A percentile compares a stretch with the other conserved stretches of the same genome.
phyloP scores from a whole-genome alignment of 441 rosid genomes.

The Isatis lusitanica region DNA sequence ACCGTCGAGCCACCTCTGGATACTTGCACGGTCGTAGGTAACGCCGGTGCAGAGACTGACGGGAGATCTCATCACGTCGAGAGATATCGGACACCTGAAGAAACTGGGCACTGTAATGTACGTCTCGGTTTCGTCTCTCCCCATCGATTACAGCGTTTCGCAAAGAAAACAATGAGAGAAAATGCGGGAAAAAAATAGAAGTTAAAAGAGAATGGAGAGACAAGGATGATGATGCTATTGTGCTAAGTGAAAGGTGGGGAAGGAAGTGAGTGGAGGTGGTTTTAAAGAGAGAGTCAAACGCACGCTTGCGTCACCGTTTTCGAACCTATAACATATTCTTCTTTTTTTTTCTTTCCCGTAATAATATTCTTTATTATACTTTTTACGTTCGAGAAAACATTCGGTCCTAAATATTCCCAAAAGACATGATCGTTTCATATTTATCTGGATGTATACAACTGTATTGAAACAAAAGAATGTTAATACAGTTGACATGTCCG shows the following conservation, averaged over 20 bases:
- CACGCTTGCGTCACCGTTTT: conserved; percentile 47
- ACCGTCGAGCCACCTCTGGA: conserved; percentile 80
- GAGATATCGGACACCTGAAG: conserved; percentile 86
- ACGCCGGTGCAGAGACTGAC: conserved; percentile 91
- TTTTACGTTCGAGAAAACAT: conserved; percentile 2
- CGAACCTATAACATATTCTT: neutral
- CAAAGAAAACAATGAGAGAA: neutral
- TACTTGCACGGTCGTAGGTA: conserved; percentile 86
- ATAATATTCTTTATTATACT: conserved; percentile 21
- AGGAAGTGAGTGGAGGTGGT: conserved; percentile 34
- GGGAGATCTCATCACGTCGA: conserved; percentile 89
- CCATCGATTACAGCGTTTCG: conserved; percentile 44
- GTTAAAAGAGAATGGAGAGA: neutral
- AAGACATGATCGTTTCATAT: neutral
- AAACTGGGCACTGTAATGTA: conserved; percentile 73
- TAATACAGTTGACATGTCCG: neutral
- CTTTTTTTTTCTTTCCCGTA: neutral
- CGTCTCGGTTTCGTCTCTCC: conserved; percentile 61
- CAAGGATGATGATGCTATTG: conserved; percentile 18
- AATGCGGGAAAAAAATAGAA: conserved; percentile 16
- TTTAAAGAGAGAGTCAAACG: conserved; percentile 53
- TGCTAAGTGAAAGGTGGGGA: conserved; percentile 25
- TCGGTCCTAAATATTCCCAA: conserved; percentile 13
- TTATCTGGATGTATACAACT: neutral
- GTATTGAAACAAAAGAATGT: neutral